Conservation (phyloP, 306 rosid genomes). For the Begonia masoniana region DNA sequence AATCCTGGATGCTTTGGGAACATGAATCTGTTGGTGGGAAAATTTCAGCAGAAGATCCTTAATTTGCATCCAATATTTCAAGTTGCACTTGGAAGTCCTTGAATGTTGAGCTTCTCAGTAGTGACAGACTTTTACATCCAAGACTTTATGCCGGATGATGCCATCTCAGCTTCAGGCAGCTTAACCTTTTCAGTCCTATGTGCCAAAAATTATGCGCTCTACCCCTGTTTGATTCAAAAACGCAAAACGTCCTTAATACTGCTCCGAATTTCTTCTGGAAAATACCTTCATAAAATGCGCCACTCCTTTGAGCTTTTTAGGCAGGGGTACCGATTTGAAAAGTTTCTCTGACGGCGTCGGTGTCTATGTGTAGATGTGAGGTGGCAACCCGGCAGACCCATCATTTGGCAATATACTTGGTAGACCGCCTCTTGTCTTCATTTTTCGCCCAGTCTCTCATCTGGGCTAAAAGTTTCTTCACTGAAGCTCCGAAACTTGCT, state of each 20-base stretch:
- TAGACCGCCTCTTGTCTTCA: conserved; percentile 56
- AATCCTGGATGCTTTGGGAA: conserved; percentile 78
- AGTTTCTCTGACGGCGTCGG: conserved; percentile 22
- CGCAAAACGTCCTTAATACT: conserved; percentile 91
- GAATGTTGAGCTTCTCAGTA: conserved; percentile 56
- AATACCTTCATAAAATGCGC: conserved; percentile 20
- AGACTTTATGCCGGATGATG: conserved; percentile 71
- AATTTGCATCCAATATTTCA: conserved; percentile 76
- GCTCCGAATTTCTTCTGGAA: conserved; percentile 47
- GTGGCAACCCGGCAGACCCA: conserved; percentile 90
- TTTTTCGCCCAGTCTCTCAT: conserved; percentile 51
- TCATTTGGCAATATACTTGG: conserved; percentile 82
- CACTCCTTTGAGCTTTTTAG: conserved; percentile 29
- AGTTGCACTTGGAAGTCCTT: conserved; percentile 63
- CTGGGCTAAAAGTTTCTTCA: conserved; percentile 59
- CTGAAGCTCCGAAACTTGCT: conserved; percentile 42
- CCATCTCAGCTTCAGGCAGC: conserved; percentile 55
- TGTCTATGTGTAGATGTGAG: conserved; percentile 35
- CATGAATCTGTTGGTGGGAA: conserved; percentile 66
- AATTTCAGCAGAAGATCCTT: conserved; percentile 68
- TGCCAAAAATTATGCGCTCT: conserved; percentile 34
- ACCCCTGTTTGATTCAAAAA: conserved; percentile 50
- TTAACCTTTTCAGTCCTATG: conserved; percentile 27
- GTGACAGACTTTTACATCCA: conserved; percentile 78
- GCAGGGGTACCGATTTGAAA: conserved; percentile 13